Evolutionary conservation across 2,329 filamentous ascomycete species (phyloP).

Genomic region (Endoconidiophora polonica): DNA sequence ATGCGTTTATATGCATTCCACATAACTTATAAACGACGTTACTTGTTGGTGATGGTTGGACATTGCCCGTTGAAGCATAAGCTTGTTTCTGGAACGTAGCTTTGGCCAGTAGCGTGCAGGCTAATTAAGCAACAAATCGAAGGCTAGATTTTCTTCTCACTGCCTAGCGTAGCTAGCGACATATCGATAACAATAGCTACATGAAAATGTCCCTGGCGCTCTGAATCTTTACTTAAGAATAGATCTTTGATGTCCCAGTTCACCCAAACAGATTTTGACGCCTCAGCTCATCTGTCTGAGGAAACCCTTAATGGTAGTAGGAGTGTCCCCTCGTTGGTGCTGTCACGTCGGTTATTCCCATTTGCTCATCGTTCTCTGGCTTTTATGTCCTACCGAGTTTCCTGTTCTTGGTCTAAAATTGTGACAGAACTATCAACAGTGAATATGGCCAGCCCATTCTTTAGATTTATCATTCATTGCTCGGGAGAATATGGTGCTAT

Average conservation of each 20-base stretch:
- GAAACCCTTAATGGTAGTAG: constrained; percentile 39
- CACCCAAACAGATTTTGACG: constrained; percentile 34
- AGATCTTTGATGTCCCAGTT: constrained; percentile 33
- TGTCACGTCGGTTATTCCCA: constrained; percentile 30
- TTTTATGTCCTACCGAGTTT: constrained; percentile 41
- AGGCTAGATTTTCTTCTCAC: too few species aligned
- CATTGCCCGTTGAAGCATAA: too few species aligned
- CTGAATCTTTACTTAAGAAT: too few species aligned
- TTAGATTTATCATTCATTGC: constrained; percentile 40
- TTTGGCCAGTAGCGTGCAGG: too few species aligned
- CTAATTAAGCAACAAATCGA: too few species aligned
- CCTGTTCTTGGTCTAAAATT: constrained; percentile 42
- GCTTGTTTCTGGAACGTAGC: too few species aligned
- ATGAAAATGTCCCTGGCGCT: too few species aligned
- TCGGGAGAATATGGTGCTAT: constrained; percentile 39
- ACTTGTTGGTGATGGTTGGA: too few species aligned
- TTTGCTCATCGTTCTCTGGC: constrained; percentile 38
- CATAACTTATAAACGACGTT: too few species aligned
- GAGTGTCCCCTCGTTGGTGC: constrained; percentile 39
- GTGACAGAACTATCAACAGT: constrained; percentile 29
- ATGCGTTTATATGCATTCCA: too few species aligned
- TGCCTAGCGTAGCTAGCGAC: too few species aligned
- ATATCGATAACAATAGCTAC: too few species aligned
- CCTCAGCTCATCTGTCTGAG: constrained; percentile 39
- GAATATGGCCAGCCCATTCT: constrained; percentile 35